A percentile compares a stretch with the other conserved stretches of the same genome.
phyloP scores from a whole-genome alignment of 2,329 filamentous ascomycete genomes.

The Simplicillium aogashimaense region DNA sequence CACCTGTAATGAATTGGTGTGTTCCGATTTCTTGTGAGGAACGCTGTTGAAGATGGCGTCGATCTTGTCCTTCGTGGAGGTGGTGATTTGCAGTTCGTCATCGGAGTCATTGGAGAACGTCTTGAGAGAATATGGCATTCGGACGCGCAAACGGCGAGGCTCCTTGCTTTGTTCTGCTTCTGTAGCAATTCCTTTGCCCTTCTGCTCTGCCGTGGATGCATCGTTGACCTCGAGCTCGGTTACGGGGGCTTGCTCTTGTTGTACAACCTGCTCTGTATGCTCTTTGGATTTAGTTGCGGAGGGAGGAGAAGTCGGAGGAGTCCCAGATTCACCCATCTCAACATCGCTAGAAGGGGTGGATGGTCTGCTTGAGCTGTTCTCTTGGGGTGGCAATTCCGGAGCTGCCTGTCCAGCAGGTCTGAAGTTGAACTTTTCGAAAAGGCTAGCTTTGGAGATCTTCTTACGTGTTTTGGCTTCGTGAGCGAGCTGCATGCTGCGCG shows the following conservation, averaged over 20 bases:
- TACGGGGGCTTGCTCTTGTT: slow-evolving; percentile 15
- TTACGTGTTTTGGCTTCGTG: slow-evolving; percentile 88
- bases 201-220: slow-evolving; percentile 28
- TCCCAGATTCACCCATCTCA: slow-evolving; percentile 43
- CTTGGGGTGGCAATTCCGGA: slow-evolving; percentile 19
- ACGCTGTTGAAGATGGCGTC: slow-evolving; percentile 61
- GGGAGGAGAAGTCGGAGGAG: slow-evolving; percentile 64
- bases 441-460: slow-evolving; percentile 72
- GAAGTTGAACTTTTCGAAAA: slow-evolving; percentile 80
- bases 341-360: slow-evolving; percentile 41
- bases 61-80: slow-evolving; percentile 38
- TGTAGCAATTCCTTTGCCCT: slow-evolving; percentile 50
- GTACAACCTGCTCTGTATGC: slow-evolving; percentile 4
- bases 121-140: slow-evolving; percentile 28
- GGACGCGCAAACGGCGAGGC: slow-evolving; percentile 41
- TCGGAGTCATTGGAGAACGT: slow-evolving; percentile 33
- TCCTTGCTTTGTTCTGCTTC: slow-evolving; percentile 17
- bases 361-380: slow-evolving; percentile 46
- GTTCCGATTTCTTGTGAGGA: slow-evolving; percentile 51
- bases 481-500: slow-evolving; percentile 79
- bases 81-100: slow-evolving; percentile 56
- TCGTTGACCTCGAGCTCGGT: slow-evolving; percentile 28
- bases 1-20: slow-evolving; percentile 52
- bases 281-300: slow-evolving; percentile 18
- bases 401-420: slow-evolving; percentile 30